Evolutionary conservation across 805 yeast genomes (phyloP).

Genomic region (Metschnikowia santaceciliae): DNA sequence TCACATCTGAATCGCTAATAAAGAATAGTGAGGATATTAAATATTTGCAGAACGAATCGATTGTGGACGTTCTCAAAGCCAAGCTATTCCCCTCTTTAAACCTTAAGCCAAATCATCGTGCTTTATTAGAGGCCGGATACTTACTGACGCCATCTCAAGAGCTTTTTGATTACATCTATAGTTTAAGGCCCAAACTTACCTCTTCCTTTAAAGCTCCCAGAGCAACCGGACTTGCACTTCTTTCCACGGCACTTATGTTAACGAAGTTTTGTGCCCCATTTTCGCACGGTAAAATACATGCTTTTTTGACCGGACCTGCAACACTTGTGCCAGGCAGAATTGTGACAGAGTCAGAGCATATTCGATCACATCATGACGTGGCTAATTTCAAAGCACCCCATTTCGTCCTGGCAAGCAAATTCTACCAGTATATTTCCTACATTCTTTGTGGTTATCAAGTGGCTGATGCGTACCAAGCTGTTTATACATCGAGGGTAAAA

Average conservation of each 20-base stretch:
- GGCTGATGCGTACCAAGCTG: slow-evolving; percentile 15
- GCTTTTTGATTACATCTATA: slow-evolving; percentile 11
- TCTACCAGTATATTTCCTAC: slow-evolving; percentile 26
- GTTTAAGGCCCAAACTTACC: slow-evolving; percentile 23
- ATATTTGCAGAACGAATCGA: not conserved
- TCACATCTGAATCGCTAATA: slow-evolving; percentile 1
- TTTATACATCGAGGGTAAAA: slow-evolving; percentile 17
- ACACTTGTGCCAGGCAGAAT: slow-evolving; percentile 36
- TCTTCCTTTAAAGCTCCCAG: slow-evolving; percentile 30
- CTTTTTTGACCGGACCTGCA: slow-evolving; percentile 39
- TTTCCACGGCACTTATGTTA: slow-evolving; percentile 22
- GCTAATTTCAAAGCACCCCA: slow-evolving; percentile 27
- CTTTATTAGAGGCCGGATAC: slow-evolving; percentile 2
- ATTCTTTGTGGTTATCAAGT: slow-evolving; percentile 27
- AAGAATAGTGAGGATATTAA: not conserved
- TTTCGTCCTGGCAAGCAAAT: slow-evolving; percentile 23
- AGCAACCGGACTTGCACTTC: slow-evolving; percentile 33
- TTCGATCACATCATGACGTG: slow-evolving; percentile 37
- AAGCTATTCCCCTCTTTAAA: slow-evolving; percentile 5
- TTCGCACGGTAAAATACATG: slow-evolving; percentile 24
- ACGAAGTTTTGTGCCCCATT: slow-evolving; percentile 17
- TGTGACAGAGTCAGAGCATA: slow-evolving; percentile 15
- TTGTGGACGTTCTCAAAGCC: slow-evolving; percentile 8
- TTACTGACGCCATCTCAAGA: slow-evolving; percentile 5
- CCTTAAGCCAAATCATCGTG: not conserved